Base-by-base conservation (phyloP, 805 yeast genomes). In the Clavispora carvajalis region DNA sequence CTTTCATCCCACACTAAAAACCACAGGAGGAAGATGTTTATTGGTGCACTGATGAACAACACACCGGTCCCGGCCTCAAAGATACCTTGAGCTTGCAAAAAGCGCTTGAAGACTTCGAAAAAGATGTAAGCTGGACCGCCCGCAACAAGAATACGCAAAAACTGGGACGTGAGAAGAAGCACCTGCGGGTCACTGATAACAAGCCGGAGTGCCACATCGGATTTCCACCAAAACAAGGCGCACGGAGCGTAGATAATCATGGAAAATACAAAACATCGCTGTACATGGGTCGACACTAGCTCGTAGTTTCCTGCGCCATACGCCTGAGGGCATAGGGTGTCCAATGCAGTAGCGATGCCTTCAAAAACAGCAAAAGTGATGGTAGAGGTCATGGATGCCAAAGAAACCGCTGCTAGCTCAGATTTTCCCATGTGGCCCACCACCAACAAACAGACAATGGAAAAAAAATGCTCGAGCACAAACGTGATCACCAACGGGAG, bases 41-140 rank as follows among this genome's bases (percentile, higher is more conserved):
- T 50, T 4, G 74, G 73, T 8, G 74, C 73, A 51, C 66, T 59
- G 17, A 69, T 42, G 35, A 69, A 57, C 11, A 69, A 52, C 12
- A 69, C 63, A 1, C 72, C 71, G 7, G 73, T 69, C 10, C 73
- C 71, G 6, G 74, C 74, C 51, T 69, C 74, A 46, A 69, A 69
- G 22, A 69, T 69, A 7, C 74, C 74, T 48, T 69, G 74, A 0
- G 73, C 71, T 48, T 69, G 74, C 37, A 69, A 52, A 37, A 68
- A 69, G 18, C 74, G 48, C 40, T 69, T 69, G 19, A 58, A 59
- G 48, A 59, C 57, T 41, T 69, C 74, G 49, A 69, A 69, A 34
- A 67, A 60, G 10, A 69, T 68, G 48, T 69, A 69, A 1, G 64
- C 69, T 3, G 74, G 74, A 4, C 66, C 74, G 2, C 74, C 74